A percentile compares a stretch with the other conserved stretches of the same genome.
These are phyloP conservation scores for Paramecium sexaurelia DNA, from an alignment of 73 alveolate genomes.

Conservation along the genomic window DNA sequence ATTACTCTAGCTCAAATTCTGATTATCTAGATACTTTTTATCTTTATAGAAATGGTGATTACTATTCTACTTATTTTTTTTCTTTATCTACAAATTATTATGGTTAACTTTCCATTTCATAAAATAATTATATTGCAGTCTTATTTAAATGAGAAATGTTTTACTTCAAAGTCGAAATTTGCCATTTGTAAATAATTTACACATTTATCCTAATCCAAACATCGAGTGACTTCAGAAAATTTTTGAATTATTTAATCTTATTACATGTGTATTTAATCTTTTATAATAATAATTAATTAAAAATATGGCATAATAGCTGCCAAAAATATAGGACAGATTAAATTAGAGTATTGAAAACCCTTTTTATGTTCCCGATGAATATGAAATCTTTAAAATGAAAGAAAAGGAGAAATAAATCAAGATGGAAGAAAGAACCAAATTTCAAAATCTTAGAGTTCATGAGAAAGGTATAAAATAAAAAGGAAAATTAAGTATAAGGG, in stretches of 20 bases:
- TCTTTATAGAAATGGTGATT: not conserved
- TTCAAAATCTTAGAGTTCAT: constrained; percentile 56
- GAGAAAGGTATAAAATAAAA: constrained; percentile 57
- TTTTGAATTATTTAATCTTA: not conserved
- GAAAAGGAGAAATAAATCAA: constrained; percentile 59
- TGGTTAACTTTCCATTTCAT: not conserved
- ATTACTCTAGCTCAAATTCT: not conserved
- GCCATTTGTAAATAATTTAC: not conserved
- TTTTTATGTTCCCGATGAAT: constrained; percentile 70
- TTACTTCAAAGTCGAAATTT: not conserved
- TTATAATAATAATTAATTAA: not conserved
- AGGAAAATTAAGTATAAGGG: constrained; percentile 64
- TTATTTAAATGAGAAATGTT: not conserved
- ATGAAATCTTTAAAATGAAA: constrained; percentile 68
- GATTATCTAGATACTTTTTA: not conserved
- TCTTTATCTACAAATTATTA: not conserved
- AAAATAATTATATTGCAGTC: not conserved
- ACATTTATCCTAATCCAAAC: not conserved
- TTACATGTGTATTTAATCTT: not conserved
- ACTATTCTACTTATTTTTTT: not conserved
- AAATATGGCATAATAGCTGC: constrained; percentile 1
- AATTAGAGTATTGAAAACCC: constrained; percentile 8
- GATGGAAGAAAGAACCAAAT: constrained; percentile 48
- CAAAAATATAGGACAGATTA: not conserved
- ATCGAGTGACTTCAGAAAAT: not conserved